Conservation (phyloP, 1,139 yeast genomes). For the Saccharomyces pastorianus region DNA sequence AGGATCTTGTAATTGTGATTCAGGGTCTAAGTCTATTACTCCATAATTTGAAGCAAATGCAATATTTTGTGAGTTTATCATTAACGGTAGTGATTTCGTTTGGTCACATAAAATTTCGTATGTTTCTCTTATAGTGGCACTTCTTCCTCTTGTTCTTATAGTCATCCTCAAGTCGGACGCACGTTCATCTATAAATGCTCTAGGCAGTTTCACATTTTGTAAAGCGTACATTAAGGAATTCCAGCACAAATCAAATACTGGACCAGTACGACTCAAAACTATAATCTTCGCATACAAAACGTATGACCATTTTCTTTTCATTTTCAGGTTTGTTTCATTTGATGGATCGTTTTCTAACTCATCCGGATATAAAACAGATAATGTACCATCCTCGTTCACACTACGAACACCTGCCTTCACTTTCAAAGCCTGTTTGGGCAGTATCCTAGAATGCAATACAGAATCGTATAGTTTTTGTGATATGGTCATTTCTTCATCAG, state of each 20-base stretch:
- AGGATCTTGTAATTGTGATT: conserved; percentile 30
- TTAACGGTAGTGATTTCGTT: conserved; percentile 29
- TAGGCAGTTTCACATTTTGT: conserved; percentile 53
- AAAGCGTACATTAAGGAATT: conserved; percentile 60
- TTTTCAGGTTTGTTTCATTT: conserved; percentile 11
- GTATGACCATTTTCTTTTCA: conserved; percentile 44
- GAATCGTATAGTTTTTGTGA: conserved; percentile 62
- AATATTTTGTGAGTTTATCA: conserved; percentile 33
- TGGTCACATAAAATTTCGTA: conserved; percentile 42
- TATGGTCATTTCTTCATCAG: conserved; percentile 80
- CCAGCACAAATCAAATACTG: conserved; percentile 73
- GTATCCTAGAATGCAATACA: conserved; percentile 46
- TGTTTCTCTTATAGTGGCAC: conserved; percentile 40
- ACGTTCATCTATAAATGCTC: conserved; percentile 53
- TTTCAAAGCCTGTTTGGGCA: conserved; percentile 40
- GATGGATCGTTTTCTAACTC: conserved; percentile 26
- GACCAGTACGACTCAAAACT: conserved; percentile 75
- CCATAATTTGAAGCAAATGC: conserved; percentile 62
- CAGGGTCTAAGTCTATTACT: conserved; percentile 39
- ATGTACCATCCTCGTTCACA: conserved; percentile 35
- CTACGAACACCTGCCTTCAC: conserved; percentile 46
- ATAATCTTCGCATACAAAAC: conserved; percentile 68
- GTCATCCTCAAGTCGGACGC: conserved; percentile 45
- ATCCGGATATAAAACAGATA: conserved; percentile 38
- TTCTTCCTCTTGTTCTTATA: conserved; percentile 44